These are phyloP conservation scores for Tylopilus sp. DNA, from an alignment of 768 basidiomycete genomes.

Conservation along the genomic window DNA sequence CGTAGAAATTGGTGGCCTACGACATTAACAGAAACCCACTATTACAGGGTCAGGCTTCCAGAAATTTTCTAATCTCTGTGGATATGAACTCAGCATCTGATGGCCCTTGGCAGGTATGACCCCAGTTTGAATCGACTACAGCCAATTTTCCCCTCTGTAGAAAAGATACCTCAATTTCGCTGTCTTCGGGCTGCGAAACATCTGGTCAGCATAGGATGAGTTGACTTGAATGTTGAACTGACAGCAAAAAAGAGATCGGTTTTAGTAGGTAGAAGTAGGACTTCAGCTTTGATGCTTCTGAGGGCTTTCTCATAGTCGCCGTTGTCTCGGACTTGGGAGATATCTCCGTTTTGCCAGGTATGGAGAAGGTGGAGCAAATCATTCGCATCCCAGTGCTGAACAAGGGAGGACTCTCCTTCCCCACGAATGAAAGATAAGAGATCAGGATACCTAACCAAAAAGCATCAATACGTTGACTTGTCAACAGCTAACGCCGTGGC, in stretches of 20 bases:
- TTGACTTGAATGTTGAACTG: not conserved
- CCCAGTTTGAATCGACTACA: slow-evolving; percentile 37
- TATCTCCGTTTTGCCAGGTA: slow-evolving; percentile 50
- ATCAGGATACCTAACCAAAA: slow-evolving; percentile 40
- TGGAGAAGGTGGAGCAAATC: slow-evolving; percentile 47
- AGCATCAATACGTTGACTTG: not conserved
- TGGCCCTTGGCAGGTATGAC: slow-evolving; percentile 10
- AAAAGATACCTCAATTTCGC: slow-evolving; percentile 40
- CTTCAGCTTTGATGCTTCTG: slow-evolving; percentile 44
- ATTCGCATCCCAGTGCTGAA: slow-evolving; percentile 50
- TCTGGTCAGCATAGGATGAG: not conserved
- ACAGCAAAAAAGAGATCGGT: slow-evolving; percentile 58
- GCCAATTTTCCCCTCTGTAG: slow-evolving; percentile 42
- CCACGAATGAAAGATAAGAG: slow-evolving; percentile 46
- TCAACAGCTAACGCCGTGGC: not conserved
- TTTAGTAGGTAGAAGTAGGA: slow-evolving; percentile 54
- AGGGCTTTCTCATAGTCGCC: slow-evolving; percentile 43
- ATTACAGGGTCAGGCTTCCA: slow-evolving; percentile 4
- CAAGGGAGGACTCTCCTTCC: slow-evolving; percentile 45
- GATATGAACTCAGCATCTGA: slow-evolving; percentile 10
- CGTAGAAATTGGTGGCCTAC: not conserved
- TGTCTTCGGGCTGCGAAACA: slow-evolving; percentile 47
- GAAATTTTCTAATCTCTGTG: slow-evolving; percentile 10
- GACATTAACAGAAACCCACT: not conserved
- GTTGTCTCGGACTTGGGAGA: slow-evolving; percentile 42